Evolutionary conservation across 768 basidiomycete genomes (phyloP), one percentile per base, ranked within the genome.

Genomic region (Pleurotus pulmonarius): DNA sequence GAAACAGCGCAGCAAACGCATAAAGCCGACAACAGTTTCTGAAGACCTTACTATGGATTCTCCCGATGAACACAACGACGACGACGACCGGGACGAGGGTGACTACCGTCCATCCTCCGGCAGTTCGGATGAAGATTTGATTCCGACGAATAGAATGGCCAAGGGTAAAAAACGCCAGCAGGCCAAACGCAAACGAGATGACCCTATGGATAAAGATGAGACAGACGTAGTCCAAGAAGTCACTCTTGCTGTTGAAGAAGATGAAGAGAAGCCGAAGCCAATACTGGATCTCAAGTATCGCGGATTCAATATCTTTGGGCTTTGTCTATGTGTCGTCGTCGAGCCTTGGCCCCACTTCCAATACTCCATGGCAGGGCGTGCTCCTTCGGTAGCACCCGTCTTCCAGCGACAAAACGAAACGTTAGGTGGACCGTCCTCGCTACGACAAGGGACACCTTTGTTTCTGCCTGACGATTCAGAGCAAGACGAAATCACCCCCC

Each of bases 281-380:
- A 60, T 78, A 26, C 71, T 92, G 34, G 77, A 81, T 55, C 77
- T 93, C 37, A 79, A 69, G 54, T 93, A 89, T 60, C 79, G 81
- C 61, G 87, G 88, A 11, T 91, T 91, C 68, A 77, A 71, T 52
- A 84, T 92, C 47, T 80, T 82, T 56, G 86, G 85, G 0, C 81
- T 83, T 54, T 91, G 88, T 67, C 78, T 94, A 15, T 91, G 88
- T 64, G 78, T 94, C 37, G 86, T 94, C 20, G 84, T 92, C 13
- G 92, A 94, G 66, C 92, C 92, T 13, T 91, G 84, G 78, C 86
- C 88, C 3, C 71, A 81, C 12, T 65, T 83, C 38, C 79, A 75
- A 37, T 53, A 53, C 24, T 26, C 51, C 38, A 60, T 69, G 3
- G 61, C 64, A 37, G 61, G 77, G 3, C 67, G 54, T 61, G 69